Percentiles rank a stretch among this genome's conserved stretches.
phyloP scores from a whole-genome alignment of 768 basidiomycete species.

The Tylopilus cervinicoccineus region DNA sequence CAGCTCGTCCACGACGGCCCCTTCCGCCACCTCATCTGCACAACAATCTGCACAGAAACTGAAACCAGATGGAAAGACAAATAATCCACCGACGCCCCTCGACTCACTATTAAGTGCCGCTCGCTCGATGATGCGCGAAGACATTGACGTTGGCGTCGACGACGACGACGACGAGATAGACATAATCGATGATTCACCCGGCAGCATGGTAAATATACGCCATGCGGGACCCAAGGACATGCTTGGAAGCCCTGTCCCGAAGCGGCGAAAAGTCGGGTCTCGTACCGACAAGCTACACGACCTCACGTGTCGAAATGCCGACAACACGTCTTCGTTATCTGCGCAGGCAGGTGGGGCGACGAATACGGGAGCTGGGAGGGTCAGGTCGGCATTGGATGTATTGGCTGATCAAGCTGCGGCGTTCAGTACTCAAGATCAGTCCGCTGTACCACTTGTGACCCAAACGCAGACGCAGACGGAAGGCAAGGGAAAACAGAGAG shows the following conservation, averaged over 20 bases:
- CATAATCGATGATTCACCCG: conserved; percentile 19
- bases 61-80: conserved; percentile 13
- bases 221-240: conserved; percentile 23
- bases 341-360: not conserved
- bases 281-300: conserved; percentile 12
- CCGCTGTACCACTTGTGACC: not conserved
- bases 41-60: conserved; percentile 16
- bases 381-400: conserved; percentile 62
- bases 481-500: conserved; percentile 24
- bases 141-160: conserved; percentile 26
- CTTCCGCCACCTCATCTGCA: conserved; percentile 22
- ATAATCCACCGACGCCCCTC: conserved; percentile 43
- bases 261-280: conserved; percentile 31
- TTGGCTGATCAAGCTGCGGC: conserved; percentile 70
- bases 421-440: conserved; percentile 38
- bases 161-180: conserved; percentile 32
- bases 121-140: conserved; percentile 48
- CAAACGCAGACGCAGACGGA: conserved; percentile 1
- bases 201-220: conserved; percentile 23
- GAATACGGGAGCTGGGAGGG: conserved; percentile 19
- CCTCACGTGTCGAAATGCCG: not conserved
- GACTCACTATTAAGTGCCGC: conserved; percentile 62
- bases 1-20: conserved; percentile 29
- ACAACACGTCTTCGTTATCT: not conserved
- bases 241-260: conserved; percentile 37